Conservation (phyloP, 2,329 filamentous ascomycete species). For the Colletotrichum sublineola region DNA sequence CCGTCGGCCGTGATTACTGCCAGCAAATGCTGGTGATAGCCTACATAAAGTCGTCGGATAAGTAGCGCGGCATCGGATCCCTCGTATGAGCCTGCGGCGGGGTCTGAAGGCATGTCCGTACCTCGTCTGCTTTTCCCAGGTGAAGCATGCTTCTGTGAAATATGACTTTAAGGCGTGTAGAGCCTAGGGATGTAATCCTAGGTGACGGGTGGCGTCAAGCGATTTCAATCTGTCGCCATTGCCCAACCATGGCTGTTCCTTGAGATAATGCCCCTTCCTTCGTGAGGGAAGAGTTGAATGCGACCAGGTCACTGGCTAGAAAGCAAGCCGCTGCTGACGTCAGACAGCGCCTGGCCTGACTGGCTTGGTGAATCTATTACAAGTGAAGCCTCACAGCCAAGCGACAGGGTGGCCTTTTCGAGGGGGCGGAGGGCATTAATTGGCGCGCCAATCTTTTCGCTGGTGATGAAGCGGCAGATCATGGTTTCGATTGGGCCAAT, state of each 20-base stretch:
- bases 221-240: slow-evolving; percentile 1
- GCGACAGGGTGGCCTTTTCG: neutral
- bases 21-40: neutral
- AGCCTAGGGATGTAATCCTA: neutral
- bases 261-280: neutral
- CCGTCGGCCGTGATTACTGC: neutral
- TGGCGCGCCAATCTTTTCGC: slow-evolving; percentile 8
- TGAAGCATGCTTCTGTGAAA: neutral
- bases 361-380: neutral
- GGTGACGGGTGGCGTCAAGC: neutral
- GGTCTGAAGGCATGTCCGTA: neutral
- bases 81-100: neutral
- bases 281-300: neutral
- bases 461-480: neutral
- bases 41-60: neutral
- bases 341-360: neutral
- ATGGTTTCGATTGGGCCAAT: neutral
- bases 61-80: slow-evolving; percentile 7
- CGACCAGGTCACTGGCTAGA: neutral
- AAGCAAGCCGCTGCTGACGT: slow-evolving; percentile 16
- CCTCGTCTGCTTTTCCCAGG: neutral
- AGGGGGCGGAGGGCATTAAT: neutral
- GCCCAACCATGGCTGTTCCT: no score
- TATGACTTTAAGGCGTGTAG: neutral
- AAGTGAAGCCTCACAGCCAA: neutral